Percentiles rank a stretch among this genome's conserved stretches.
Evolutionary conservation across 75 land plant genomes (phyloP).

Genomic region (Selaginella tamariscina): DNA sequence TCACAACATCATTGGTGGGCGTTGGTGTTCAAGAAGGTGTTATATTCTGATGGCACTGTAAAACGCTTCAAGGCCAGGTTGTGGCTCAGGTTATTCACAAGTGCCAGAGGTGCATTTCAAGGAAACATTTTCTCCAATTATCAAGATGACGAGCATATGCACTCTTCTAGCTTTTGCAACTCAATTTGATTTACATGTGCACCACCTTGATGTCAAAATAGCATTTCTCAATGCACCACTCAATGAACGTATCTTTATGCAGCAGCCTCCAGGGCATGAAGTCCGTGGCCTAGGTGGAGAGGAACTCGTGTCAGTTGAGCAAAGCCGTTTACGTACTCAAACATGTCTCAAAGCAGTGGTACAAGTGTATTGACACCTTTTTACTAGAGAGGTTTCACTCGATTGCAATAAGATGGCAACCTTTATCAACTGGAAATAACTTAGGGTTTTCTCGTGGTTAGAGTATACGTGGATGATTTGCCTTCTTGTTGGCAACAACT

Average conservation of each 20-base stretch:
- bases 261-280: background rate
- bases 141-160: background rate
- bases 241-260: background rate
- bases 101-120: background rate
- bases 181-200: slow-evolving; percentile 1
- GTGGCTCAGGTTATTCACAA: slow-evolving; percentile 9
- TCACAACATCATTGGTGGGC: background rate
- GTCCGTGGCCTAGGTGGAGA: background rate
- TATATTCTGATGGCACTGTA: background rate
- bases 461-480: too few species aligned
- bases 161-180: slow-evolving; percentile 2
- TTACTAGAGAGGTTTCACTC: too few species aligned
- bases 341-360: background rate
- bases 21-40: background rate
- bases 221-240: background rate
- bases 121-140: slow-evolving; percentile 2
- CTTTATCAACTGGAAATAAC: too few species aligned
- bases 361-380: background rate
- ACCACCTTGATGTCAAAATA: slow-evolving; percentile 4
- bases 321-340: background rate
- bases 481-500: too few species aligned
- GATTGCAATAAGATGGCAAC: background rate
- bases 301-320: background rate
- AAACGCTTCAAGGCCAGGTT: slow-evolving; percentile 1
- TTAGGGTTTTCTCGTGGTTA: too few species aligned